Base-by-base conservation (phyloP, 345 rosid genomes). In the Pelargonium nanum region DNA sequence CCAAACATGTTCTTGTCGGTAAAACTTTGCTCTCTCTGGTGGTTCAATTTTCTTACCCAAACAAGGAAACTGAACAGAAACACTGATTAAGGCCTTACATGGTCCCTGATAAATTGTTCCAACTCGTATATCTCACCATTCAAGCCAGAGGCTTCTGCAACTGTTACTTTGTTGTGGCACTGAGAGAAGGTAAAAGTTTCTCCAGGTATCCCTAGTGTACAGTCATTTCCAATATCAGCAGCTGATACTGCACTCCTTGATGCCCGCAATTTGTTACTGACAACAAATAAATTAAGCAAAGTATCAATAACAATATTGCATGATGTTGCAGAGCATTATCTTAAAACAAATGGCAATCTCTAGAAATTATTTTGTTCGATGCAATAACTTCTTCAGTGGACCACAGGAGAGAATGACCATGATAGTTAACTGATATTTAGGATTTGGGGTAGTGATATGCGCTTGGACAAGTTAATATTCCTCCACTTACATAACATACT, bases 121-220 rank as follows among this genome's bases (percentile, higher is more conserved):
- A 89, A 78, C 64, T 80, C 78, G 44, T 81, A 70, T 32, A 78
- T 70, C 22, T 89, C 83, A 0, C 98, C 84, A 0, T 78, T 83
- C 81, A 85, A 73, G 56, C 86, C 93, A 50, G 97, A 87, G 52
- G 89, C 80, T 58, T 89, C 98, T 1, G 78, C 91, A 24, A 85
- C 63, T 0, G 89, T 79, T 66, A 92, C 89, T 65, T 68, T 77
- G 80, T 85, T 92, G 10, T 59, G 65, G 67, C 98, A 89, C 26
- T 89, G 95, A 12, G 82, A 51, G 77, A 92, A 89, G 21, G 80
- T 53, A 71, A 92, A 92, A 19, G 78, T 56, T 74, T 82, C 81
- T 63, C 91, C 98, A 51, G 85, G 72, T 30, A 74, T 69, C 59
- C 98, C 93, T 0, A 89, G 89, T 34, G 88, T 80, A 68, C 76